These are phyloP conservation scores for Cryphonectria carpinicola DNA, from an alignment of 2,329 filamentous ascomycete genomes.

Conservation along the genomic window DNA sequence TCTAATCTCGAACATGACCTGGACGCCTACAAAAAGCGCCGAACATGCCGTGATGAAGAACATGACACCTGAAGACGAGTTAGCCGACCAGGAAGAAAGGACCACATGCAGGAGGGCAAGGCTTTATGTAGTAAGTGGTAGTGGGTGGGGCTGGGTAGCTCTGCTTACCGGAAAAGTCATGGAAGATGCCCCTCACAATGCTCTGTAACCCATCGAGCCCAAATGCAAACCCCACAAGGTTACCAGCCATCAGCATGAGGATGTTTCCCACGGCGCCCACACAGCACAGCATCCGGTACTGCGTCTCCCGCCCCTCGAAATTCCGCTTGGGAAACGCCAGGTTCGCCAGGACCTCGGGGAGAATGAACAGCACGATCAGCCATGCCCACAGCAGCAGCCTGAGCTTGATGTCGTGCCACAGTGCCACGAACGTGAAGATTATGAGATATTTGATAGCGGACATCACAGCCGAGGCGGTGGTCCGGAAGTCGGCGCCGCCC, in stretches of 20 bases:
- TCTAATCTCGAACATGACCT: conserved; percentile 96
- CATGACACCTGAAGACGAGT: conserved; percentile 57
- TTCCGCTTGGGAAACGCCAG: conserved; percentile 72
- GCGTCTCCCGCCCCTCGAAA: conserved; percentile 71
- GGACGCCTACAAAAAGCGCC: conserved; percentile 81
- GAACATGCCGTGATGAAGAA: conserved; percentile 74
- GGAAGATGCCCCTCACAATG: conserved; percentile 75
- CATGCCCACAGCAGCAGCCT: conserved; percentile 93
- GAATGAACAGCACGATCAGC: conserved; percentile 91
- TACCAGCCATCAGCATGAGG: conserved; percentile 94
- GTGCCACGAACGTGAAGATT: conserved; percentile 94
- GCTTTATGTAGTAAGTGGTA: background rate
- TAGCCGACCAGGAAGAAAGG: conserved; percentile 4
- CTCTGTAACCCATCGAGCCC: conserved; percentile 85
- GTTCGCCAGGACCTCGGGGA: conserved; percentile 79
- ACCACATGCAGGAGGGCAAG: background rate
- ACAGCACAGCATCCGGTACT: conserved; percentile 80
- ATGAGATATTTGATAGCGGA: conserved; percentile 76
- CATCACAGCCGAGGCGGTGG: conserved; percentile 51
- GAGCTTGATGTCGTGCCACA: conserved; percentile 97
- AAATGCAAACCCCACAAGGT: conserved; percentile 92
- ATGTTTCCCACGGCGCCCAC: conserved; percentile 82
- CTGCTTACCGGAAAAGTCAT: conserved; percentile 69
- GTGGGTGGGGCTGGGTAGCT: background rate
- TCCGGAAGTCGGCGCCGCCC: conserved; percentile 67